Conservation (phyloP, 176 grass and related monocot genomes). For the Echinochloa phyllopogon region DNA sequence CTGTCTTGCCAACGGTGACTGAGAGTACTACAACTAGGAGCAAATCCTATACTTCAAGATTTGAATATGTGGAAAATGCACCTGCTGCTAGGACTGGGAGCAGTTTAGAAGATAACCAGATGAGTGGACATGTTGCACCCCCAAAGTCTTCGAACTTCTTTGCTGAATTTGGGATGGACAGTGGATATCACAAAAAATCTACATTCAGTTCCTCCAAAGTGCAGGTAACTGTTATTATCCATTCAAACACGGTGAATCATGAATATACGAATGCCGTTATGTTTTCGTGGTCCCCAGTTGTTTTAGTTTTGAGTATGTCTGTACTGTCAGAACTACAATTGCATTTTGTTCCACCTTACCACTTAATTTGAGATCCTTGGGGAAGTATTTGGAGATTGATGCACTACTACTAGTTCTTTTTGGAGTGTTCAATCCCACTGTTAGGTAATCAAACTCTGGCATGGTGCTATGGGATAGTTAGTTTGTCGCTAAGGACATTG, state of each 20-base stretch:
- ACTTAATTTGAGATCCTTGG: neutral
- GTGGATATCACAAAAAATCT: conserved; percentile 73
- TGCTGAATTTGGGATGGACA: conserved; percentile 93
- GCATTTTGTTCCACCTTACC: neutral
- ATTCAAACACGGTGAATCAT: conserved; percentile 6
- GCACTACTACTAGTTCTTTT: conserved; percentile 21
- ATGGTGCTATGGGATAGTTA: conserved; percentile 9
- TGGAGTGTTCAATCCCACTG: neutral
- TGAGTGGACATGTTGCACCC: conserved; percentile 78
- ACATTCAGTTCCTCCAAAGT: conserved; percentile 68
- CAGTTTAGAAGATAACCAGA: conserved; percentile 50
- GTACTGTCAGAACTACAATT: neutral
- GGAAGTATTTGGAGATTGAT: neutral
- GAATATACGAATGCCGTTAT: neutral
- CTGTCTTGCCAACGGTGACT: conserved; percentile 47
- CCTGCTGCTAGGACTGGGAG: conserved; percentile 55
- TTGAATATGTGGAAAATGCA: conserved; percentile 82
- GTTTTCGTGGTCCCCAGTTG: neutral
- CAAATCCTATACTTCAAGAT: conserved; percentile 73
- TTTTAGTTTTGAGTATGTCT: conserved; percentile 24
- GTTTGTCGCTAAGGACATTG: conserved; percentile 1
- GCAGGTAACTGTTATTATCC: conserved; percentile 58
- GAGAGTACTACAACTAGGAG: conserved; percentile 46
- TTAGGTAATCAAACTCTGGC: neutral
- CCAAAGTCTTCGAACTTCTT: conserved; percentile 95